Base-by-base conservation (phyloP, 2,329 filamentous ascomycete genomes). In the Colletotrichum musicola region DNA sequence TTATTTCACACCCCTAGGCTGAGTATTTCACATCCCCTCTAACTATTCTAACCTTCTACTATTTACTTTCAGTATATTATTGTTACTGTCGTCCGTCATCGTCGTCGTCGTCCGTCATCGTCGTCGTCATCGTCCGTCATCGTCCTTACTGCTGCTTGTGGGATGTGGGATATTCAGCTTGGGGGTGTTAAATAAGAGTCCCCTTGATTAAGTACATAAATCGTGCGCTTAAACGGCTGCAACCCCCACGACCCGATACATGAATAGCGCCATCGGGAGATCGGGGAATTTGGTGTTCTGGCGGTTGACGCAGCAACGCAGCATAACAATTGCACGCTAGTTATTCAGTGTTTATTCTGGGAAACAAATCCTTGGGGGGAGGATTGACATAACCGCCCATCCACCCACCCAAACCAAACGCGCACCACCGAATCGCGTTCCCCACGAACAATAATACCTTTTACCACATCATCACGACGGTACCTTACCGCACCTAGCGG, bases 251-350 rank as follows among this genome's bases (percentile, higher is more conserved):
- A 20, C 49, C 16, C 62, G 65, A 65, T 68, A 68, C 16, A 57
- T 7, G 35, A 27, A 69, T 61, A 51, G 62, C 56, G 62, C 50
- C 62, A 66, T 69, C 66, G 56, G 50, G 5, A 30, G 62, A 69
- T 69, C 66, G 66, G 66, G 56, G 50, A 69, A 61, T 66, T 68
- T 53, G 62, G 50, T 13, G 47, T 50, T 47, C 27, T 56, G 55
- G 42, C 49, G 49, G 66, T 69, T 69, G 62, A 61, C 66, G 51
- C 66, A 56, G 66, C 66, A 69, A 69, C 66, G 18, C 56, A 51
- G 46, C 66, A 69, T 66, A 69, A 69, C 50, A 69, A 51, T 40
- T 20, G 49, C 49, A 54, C 59, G 59, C 59, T 62, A 53, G 56
- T 56, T 56, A 44, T 63, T 42, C 25, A 60, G 50, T 69, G 62